These are phyloP conservation scores for Gleditsia sinensis DNA, from an alignment of 306 rosid species.

Conservation along the genomic window DNA sequence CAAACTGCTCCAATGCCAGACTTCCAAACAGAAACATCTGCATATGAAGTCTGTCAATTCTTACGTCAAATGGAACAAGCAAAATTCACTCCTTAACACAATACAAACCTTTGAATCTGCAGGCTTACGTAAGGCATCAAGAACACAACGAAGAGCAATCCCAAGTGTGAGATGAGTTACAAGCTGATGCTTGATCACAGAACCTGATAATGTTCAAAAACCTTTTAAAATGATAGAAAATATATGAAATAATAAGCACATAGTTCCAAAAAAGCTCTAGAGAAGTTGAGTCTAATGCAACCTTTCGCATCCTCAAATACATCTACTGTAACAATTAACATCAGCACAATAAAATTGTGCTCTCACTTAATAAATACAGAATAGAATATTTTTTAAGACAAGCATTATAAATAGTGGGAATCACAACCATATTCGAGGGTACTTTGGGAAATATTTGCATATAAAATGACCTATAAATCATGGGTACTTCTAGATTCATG, in stretches of 20 bases:
- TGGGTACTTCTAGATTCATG: no score
- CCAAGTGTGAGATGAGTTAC: constrained; percentile 94
- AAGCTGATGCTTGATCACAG: constrained; percentile 90
- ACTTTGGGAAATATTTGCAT: no score
- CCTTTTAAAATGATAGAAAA: constrained; percentile 6
- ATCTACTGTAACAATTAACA: not conserved
- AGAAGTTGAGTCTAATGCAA: not conserved
- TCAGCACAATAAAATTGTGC: not conserved
- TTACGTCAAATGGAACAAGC: constrained; percentile 10
- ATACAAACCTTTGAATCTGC: constrained; percentile 91
- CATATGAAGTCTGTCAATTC: constrained; percentile 39
- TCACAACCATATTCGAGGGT: not conserved
- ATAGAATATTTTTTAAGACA: not conserved
- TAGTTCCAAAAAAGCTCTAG: not conserved
- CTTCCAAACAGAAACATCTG: constrained; percentile 97
- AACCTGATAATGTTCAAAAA: constrained; percentile 54
- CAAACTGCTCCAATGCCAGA: constrained; percentile 95
- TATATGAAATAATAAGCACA: not conserved
- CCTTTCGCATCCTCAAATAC: constrained; percentile 9
- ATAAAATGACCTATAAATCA: no score
- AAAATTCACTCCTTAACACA: constrained; percentile 21
- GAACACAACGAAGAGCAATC: constrained; percentile 91
- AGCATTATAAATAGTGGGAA: not conserved
- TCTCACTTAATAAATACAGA: not conserved
- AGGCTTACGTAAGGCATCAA: constrained; percentile 98